Evolutionary conservation across 352 stramenopile genomes (phyloP).

Genomic region (Pythium utonaiense): DNA sequence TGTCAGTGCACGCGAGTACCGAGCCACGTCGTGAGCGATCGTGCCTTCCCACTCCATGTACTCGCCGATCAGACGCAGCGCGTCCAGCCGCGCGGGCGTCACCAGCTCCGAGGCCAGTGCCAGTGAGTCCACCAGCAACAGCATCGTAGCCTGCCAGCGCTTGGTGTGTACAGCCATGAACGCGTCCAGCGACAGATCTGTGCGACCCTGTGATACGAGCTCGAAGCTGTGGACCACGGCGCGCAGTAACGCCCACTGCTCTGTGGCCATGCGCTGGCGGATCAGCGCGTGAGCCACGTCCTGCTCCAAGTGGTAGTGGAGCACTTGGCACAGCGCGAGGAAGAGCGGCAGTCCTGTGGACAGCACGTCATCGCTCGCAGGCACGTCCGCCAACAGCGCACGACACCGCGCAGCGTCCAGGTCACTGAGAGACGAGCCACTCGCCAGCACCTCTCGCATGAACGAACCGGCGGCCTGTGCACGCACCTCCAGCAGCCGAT

Average conservation of each 20-base stretch:
- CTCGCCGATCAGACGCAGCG: constrained; percentile 62
- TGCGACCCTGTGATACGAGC: constrained; percentile 24
- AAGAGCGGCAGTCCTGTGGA: constrained; percentile 72
- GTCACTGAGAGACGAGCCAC: constrained; percentile 35
- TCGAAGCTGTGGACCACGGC: constrained; percentile 62
- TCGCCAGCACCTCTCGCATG: constrained; percentile 39
- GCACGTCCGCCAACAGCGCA: constrained; percentile 42
- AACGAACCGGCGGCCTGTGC: constrained; percentile 47
- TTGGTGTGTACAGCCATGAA: constrained; percentile 73
- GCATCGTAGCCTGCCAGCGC: constrained; percentile 78
- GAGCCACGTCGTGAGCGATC: constrained; percentile 74
- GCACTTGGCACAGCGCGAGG: constrained; percentile 72
- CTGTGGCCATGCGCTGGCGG: constrained; percentile 46
- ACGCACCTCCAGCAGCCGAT: constrained; percentile 69
- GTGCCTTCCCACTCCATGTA: constrained; percentile 87
- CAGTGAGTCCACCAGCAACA: constrained; percentile 75
- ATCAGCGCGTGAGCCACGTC: constrained; percentile 64
- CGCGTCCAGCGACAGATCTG: constrained; percentile 30
- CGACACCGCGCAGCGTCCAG: constrained; percentile 40
- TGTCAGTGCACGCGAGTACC: constrained; percentile 54
- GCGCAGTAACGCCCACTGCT: constrained; percentile 48
- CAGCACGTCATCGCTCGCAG: constrained; percentile 57
- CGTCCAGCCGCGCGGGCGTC: constrained; percentile 55
- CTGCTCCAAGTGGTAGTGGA: constrained; percentile 85
- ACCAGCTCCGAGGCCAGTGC: constrained; percentile 53